Evolutionary conservation across 192 early-diverging fungal genomes (phyloP).

Genomic region (Linderina pennispora): DNA sequence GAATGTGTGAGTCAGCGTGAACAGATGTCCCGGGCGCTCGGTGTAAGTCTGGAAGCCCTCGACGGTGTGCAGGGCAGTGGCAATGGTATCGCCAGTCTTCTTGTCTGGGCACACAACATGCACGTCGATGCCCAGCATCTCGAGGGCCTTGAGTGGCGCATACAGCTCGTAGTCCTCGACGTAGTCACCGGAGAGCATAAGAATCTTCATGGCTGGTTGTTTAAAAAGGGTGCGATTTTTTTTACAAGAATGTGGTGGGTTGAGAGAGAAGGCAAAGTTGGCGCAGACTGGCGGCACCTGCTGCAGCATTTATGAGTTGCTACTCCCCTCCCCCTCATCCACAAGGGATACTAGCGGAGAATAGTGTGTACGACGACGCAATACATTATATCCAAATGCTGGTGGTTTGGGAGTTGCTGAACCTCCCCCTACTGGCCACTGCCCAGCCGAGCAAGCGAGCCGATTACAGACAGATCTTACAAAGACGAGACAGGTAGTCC

Average conservation of each 20-base stretch:
- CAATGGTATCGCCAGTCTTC: conserved; percentile 46
- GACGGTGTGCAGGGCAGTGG: conserved; percentile 44
- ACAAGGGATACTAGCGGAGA: too few species aligned
- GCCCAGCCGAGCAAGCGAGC: too few species aligned
- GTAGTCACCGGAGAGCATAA: conserved; percentile 27
- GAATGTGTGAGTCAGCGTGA: conserved; percentile 40
- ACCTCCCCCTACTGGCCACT: too few species aligned
- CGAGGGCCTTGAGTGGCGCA: conserved; percentile 48
- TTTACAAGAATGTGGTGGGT: neutral
- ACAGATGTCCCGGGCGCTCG: conserved; percentile 47
- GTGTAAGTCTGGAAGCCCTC: conserved; percentile 50
- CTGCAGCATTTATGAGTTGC: too few species aligned
- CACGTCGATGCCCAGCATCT: conserved; percentile 45
- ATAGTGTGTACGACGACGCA: too few species aligned
- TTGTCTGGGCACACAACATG: conserved; percentile 51
- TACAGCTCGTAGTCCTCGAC: conserved; percentile 52
- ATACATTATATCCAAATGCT: too few species aligned
- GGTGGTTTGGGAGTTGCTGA: too few species aligned
- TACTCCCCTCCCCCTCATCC: too few species aligned
- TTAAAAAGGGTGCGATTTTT: too few species aligned
- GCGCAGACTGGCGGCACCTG: too few species aligned
- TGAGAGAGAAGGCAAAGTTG: neutral
- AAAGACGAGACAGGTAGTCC: too few species aligned
- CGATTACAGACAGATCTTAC: too few species aligned
- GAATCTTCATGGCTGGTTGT: conserved; percentile 22